phyloP scores from a whole-genome alignment of 352 stramenopile species.

The Aphanomyces astaci region DNA sequence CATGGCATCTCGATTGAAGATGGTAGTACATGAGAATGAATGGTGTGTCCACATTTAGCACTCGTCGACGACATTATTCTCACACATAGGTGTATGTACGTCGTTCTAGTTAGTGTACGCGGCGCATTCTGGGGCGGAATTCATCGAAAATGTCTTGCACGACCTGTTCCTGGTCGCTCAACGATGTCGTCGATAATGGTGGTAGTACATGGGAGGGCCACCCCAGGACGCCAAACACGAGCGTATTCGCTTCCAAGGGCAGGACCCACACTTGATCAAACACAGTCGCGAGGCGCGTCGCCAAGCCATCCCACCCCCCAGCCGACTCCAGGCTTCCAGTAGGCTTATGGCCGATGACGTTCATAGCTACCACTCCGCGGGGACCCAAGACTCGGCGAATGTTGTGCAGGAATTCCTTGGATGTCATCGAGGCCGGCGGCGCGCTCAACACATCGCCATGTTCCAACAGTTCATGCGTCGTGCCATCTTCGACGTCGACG shows the following conservation, averaged over 20 bases:
- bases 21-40: no score
- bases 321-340: not conserved
- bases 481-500: constrained; percentile 59
- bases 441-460: not conserved
- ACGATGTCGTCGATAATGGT: not conserved
- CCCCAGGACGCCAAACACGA: constrained; percentile 4
- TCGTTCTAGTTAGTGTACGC: not conserved
- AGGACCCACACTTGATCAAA: constrained; percentile 7
- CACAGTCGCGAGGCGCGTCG: not conserved
- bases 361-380: not conserved
- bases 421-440: not conserved
- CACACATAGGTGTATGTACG: no score
- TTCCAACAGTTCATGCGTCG: not conserved
- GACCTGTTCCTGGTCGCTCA: not conserved
- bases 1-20: no score
- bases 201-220: no score
- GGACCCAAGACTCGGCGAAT: not conserved
- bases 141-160: not conserved
- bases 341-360: not conserved
- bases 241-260: not conserved
- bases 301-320: not conserved
- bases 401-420: not conserved
- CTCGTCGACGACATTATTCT: no score
- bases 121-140: not conserved
- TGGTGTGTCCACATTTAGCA: no score